These are phyloP conservation scores for Wilcoxina mikolae DNA, from an alignment of 495 filamentous ascomycete species.

Conservation along the genomic window DNA sequence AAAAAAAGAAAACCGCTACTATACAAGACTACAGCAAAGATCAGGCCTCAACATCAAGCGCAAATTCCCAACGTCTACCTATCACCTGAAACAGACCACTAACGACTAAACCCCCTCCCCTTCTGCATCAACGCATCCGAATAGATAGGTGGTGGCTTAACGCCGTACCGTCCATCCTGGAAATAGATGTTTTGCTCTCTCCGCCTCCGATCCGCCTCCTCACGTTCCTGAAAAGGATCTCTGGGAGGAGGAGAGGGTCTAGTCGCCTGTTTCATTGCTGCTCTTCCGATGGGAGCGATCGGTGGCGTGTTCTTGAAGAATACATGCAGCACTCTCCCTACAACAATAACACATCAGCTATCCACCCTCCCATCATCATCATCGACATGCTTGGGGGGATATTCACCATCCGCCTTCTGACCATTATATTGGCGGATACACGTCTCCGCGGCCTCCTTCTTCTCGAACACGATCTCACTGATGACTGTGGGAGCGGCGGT, in stretches of 20 bases:
- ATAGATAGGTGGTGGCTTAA: constrained; percentile 25
- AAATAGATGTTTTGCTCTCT: constrained; percentile 22
- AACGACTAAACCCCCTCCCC: constrained; percentile 15
- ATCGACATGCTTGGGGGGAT: neutral
- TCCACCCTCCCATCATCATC: neutral
- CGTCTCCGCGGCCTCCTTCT: constrained; percentile 60
- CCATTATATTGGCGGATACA: constrained; percentile 76
- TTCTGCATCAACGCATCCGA: constrained; percentile 26
- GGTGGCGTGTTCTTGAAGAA: constrained; percentile 44
- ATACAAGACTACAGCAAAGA: constrained; percentile 3
- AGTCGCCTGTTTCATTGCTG: neutral
- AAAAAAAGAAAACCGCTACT: neutral
- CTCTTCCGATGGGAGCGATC: constrained; percentile 13
- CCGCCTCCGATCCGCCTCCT: constrained; percentile 27
- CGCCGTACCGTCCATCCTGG: constrained; percentile 27
- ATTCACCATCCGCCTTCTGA: constrained; percentile 68
- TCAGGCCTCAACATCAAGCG: too few relatives aligned
- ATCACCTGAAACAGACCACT: too few relatives aligned
- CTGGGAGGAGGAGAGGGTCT: neutral
- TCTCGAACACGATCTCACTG: constrained; percentile 69
- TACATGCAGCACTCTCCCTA: constrained; percentile 57
- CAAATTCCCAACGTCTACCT: neutral
- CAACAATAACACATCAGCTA: neutral
- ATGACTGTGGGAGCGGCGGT: constrained; percentile 61
- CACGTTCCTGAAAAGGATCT: constrained; percentile 18